Conservation (phyloP, 2,329 filamentous ascomycete genomes). For the Ophioceras dolichostomum region DNA sequence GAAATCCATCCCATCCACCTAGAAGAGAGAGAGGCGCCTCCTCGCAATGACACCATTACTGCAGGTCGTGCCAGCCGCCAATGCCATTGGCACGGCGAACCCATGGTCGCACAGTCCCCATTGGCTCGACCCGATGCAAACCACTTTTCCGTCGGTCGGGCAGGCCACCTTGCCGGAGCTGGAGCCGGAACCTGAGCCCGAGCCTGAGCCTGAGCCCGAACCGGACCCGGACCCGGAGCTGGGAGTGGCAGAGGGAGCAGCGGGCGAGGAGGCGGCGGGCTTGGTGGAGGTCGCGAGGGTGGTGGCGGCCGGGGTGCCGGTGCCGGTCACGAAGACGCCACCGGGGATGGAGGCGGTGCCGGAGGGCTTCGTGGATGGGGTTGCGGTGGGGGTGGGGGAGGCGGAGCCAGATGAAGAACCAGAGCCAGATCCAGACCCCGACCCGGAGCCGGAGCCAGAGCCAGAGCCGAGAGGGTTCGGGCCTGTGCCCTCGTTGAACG, state of each 20-base stretch:
- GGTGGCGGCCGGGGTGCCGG: background rate
- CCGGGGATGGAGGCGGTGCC: no score
- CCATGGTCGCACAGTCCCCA: slow-evolving; percentile 11
- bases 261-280: background rate
- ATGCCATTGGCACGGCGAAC: slow-evolving; percentile 6
- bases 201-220: background rate
- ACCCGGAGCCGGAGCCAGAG: background rate
- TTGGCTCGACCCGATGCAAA: slow-evolving; percentile 8
- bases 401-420: background rate
- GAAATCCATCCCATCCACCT: no score
- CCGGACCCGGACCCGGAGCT: background rate
- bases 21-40: no score
- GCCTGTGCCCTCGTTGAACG: background rate
- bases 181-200: background rate
- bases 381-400: background rate
- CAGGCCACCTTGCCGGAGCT: slow-evolving; percentile 5
- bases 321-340: background rate
- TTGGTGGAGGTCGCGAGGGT: background rate
- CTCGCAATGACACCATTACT: no score
- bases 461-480: no score
- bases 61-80: slow-evolving; percentile 11
- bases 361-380: background rate
- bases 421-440: background rate
- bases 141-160: slow-evolving; percentile 7
- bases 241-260: background rate